Evolutionary conservation across 129 eudicot genomes (phyloP).

Genomic region (Heracleum sosnowskyi): DNA sequence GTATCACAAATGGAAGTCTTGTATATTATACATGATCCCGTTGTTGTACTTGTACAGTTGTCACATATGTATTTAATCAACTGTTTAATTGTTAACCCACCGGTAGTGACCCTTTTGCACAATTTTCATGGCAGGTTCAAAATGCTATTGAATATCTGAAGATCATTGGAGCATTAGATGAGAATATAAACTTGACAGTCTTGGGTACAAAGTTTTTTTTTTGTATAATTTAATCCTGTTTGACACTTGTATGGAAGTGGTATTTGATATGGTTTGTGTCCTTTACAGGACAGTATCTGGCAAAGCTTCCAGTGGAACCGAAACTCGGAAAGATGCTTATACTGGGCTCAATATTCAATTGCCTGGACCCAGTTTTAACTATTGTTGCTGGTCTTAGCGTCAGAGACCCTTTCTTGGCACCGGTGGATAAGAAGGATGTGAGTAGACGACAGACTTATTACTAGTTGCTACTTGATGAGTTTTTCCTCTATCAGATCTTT

Average conservation of each 20-base stretch:
- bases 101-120: not conserved
- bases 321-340: conserved; percentile 96
- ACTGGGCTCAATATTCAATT: conserved; percentile 68
- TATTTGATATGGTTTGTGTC: conserved; percentile 7
- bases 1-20: not conserved
- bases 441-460: conserved; percentile 18
- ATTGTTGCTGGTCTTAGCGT: conserved; percentile 92
- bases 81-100: not conserved
- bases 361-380: conserved; percentile 81
- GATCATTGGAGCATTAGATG: conserved; percentile 85
- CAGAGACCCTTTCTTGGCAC: conserved; percentile 91
- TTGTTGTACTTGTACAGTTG: not conserved
- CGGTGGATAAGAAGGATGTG: conserved; percentile 92
- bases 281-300: conserved; percentile 67
- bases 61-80: not conserved
- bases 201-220: conserved; percentile 43
- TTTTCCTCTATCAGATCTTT: not conserved
- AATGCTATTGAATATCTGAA: conserved; percentile 91
- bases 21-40: not conserved
- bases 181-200: conserved; percentile 69
- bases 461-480: not conserved
- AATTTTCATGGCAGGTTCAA: conserved; percentile 59
- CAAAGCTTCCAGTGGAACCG: conserved; percentile 97
- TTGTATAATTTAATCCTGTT: not conserved
- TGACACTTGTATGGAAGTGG: conserved; percentile 6